Evolutionary conservation across 2,329 filamentous ascomycete species (phyloP).

Genomic region (Claviceps lovelessii): DNA sequence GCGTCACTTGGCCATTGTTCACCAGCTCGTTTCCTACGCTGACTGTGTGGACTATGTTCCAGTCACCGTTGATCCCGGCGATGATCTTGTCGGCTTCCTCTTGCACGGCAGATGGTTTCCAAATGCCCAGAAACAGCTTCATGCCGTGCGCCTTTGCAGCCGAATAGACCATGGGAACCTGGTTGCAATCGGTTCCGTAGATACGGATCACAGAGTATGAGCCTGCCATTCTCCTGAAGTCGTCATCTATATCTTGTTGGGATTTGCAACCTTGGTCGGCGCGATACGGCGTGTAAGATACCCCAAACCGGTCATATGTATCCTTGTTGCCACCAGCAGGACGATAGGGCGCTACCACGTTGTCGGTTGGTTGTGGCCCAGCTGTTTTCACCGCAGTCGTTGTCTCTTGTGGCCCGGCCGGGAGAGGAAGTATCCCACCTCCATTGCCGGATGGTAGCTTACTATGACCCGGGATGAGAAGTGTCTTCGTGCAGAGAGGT

Average conservation of each 20-base stretch:
- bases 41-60: constrained; percentile 55
- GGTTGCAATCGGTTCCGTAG: constrained; percentile 70
- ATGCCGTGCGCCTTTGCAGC: constrained; percentile 51
- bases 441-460: background rate
- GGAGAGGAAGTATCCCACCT: background rate
- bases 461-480: background rate
- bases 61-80: constrained; percentile 45
- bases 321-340: background rate
- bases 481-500: constrained; percentile 1
- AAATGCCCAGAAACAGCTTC: constrained; percentile 64
- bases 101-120: constrained; percentile 42
- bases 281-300: constrained; percentile 37
- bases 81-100: constrained; percentile 48
- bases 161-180: constrained; percentile 46
- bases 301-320: constrained; percentile 20
- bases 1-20: constrained; percentile 43
- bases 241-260: constrained; percentile 43
- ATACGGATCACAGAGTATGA: constrained; percentile 53
- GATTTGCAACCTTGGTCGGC: constrained; percentile 51
- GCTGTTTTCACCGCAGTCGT: background rate
- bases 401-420: too few relatives aligned
- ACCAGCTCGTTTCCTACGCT: constrained; percentile 72
- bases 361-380: background rate
- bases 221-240: constrained; percentile 41
- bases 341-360: background rate